Base-by-base conservation (phyloP, 257 asterid species). In the Linderniella brevidens region DNA sequence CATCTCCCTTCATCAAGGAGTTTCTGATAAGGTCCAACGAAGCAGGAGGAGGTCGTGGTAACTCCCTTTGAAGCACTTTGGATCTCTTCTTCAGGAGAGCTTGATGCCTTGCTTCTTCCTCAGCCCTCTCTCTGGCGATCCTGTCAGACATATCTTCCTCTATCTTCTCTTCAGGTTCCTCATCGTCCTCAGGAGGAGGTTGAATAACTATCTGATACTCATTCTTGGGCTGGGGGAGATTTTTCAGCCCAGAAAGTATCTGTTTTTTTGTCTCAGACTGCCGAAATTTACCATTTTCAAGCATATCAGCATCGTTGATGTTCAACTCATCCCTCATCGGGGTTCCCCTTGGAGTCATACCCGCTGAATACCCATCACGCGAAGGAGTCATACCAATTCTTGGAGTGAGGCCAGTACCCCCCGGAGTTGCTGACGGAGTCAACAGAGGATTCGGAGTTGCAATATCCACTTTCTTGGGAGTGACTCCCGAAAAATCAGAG, bases 61-160 rank as follows among this genome's bases (percentile, higher is more conserved):
- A 81, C 72, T 79, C 93, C 72, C 99, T 77, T 66, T 90, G 99
- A 65, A 90, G 59, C 13, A 79, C 96, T 70, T 90, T 90, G 3
- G 96, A 90, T 66, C 99, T 76, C 68, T 85, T 85, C 63, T 70
- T 71, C 46, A 90, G 93, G 48, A 90, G 65, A 35, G 75, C 94
- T 46, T 77, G 94, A 40, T 45, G 92, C 67, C 80, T 73, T 17
- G 93, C 96, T 62, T 85, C 94, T 68, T 90, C 96, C 64, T 73
- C 96, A 0, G 94, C 98, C 77, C 68, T 90, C 80, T 81, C 92
- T 69, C 93, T 77, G 46, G 96, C 86, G 58, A 85, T 57, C 64
- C 76, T 75, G 35, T 90, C 98, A n/a, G 98, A 90, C 99, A 90
- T 90, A 59, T 90, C 99, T 59, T 90, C 99, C 66, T 90, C 99